phyloP scores from a whole-genome alignment of 2,329 filamentous ascomycete species.

The Magnaporthiopsis poae region DNA sequence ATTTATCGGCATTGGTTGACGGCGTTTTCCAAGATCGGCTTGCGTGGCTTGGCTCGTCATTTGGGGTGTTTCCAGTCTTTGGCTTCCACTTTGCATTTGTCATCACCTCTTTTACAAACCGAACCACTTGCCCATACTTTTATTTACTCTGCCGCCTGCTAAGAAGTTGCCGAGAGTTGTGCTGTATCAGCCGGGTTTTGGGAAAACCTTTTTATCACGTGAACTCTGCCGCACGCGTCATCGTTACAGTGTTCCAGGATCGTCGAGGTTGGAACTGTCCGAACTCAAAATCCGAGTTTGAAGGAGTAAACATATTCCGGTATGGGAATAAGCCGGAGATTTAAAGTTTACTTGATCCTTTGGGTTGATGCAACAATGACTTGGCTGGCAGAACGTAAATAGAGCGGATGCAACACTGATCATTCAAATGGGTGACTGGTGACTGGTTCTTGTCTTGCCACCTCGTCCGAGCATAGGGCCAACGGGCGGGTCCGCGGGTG shows the following conservation, averaged over 20 bases:
- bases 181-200: neutral
- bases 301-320: too few relatives aligned
- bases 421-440: too few relatives aligned
- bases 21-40: constrained; percentile 6
- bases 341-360: neutral
- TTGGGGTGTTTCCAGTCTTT: neutral
- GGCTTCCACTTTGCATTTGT: neutral
- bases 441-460: too few relatives aligned
- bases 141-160: too few relatives aligned
- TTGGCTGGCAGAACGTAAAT: neutral
- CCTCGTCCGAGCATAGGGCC: neutral
- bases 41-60: neutral
- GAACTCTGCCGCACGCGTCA: neutral
- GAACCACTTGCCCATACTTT: neutral
- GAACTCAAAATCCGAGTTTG: too few relatives aligned
- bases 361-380: neutral
- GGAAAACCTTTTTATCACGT: neutral
- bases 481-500: too few relatives aligned
- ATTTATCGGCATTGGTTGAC: constrained; percentile 6
- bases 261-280: too few relatives aligned
- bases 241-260: neutral
- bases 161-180: neutral
- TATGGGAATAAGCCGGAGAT: too few relatives aligned
- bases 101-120: neutral
- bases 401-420: neutral